Conservation (phyloP, 768 basidiomycete genomes). For the Tephrocybe sp. region DNA sequence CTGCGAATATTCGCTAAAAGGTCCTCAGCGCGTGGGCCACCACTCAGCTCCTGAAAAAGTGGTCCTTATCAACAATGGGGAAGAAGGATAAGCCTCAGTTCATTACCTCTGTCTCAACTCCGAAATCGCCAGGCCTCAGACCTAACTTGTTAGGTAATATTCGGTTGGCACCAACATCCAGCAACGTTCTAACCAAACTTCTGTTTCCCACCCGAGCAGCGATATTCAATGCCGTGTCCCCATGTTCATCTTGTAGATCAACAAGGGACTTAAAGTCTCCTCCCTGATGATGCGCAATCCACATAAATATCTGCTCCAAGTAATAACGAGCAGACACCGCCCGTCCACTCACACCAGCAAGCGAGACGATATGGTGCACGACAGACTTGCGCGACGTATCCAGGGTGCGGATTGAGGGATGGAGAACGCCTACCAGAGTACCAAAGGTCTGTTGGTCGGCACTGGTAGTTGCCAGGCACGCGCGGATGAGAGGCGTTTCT, state of each 20-base stretch:
- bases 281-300: slow-evolving; percentile 76
- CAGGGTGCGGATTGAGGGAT: slow-evolving; percentile 80
- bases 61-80: neutral
- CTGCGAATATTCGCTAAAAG: slow-evolving; percentile 72
- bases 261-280: slow-evolving; percentile 80
- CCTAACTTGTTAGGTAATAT: slow-evolving; percentile 90
- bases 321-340: slow-evolving; percentile 86
- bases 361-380: slow-evolving; percentile 86
- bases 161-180: slow-evolving; percentile 93
- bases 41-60: slow-evolving; percentile 58
- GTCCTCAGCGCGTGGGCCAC: slow-evolving; percentile 75
- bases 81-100: neutral
- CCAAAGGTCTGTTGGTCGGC: slow-evolving; percentile 78
- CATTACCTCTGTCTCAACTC: slow-evolving; percentile 86
- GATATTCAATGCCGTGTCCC: slow-evolving; percentile 94
- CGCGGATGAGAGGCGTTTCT: slow-evolving; percentile 92
- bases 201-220: slow-evolving; percentile 92
- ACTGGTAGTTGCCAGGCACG: slow-evolving; percentile 86
- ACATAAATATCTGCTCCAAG: slow-evolving; percentile 84
- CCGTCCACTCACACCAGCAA: slow-evolving; percentile 91
- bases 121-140: slow-evolving; percentile 91
- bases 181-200: slow-evolving; percentile 77
- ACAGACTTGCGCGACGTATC: slow-evolving; percentile 86
- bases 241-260: slow-evolving; percentile 91
- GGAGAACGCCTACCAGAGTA: slow-evolving; percentile 59